A percentile compares a stretch with the other conserved stretches of the same genome.
phyloP scores from a whole-genome alignment of 768 basidiomycete species.

The Ephemerocybe angulata region DNA sequence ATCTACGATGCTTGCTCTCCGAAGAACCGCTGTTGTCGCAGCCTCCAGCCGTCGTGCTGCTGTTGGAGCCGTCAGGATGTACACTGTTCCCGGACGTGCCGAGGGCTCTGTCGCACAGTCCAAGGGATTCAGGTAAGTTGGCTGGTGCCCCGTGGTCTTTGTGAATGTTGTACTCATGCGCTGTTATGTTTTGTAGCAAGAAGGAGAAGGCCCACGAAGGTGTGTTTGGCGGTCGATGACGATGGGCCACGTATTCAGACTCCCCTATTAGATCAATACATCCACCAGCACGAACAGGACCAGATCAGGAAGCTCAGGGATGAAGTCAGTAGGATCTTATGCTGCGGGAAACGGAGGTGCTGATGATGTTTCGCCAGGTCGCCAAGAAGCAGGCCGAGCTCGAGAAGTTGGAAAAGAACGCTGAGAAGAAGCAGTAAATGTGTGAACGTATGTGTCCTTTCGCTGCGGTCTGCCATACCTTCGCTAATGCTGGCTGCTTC shows the following conservation, averaged over 20 bases:
- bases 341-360: not conserved
- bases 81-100: conserved; percentile 35
- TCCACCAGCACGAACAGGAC: conserved; percentile 53
- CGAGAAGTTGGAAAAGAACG: conserved; percentile 15
- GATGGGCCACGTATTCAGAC: not conserved
- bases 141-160: conserved; percentile 2
- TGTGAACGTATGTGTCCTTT: too few species aligned
- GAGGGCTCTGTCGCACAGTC: conserved; percentile 63
- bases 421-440: not conserved
- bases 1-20: conserved; percentile 38
- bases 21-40: conserved; percentile 26
- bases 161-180: conserved; percentile 16
- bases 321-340: conserved; percentile 37
- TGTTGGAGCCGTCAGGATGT: conserved; percentile 33
- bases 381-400: conserved; percentile 29
- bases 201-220: conserved; percentile 71
- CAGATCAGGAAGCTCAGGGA: conserved; percentile 56
- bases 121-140: conserved; percentile 56
- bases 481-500: too few species aligned
- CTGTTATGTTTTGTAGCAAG: conserved; percentile 41
- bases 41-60: conserved; percentile 40
- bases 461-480: too few species aligned
- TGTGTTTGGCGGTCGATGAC: not conserved
- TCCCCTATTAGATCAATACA: conserved; percentile 53
- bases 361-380: conserved; percentile 26